These are phyloP conservation scores for Neurospora sp. DNA, from an alignment of 495 filamentous ascomycete genomes.

Conservation along the genomic window DNA sequence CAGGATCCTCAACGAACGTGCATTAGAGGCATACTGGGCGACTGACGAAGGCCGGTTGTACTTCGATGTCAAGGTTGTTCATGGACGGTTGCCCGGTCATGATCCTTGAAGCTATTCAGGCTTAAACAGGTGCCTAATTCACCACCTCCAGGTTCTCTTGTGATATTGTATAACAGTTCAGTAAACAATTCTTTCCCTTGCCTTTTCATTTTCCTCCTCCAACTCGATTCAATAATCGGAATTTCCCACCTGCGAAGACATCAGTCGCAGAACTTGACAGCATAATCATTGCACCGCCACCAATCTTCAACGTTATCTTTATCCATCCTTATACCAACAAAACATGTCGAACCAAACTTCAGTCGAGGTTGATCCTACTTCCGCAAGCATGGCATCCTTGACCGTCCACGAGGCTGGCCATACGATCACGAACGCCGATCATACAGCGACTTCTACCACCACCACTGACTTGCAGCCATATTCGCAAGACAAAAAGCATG, in stretches of 20 bases:
- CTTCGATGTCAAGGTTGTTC: background rate
- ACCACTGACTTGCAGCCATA: background rate
- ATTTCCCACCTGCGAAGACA: background rate
- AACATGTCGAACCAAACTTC: background rate
- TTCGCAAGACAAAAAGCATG: background rate
- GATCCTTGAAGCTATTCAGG: background rate
- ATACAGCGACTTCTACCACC: background rate
- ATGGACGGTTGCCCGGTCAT: background rate
- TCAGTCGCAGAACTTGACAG: background rate
- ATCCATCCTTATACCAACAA: background rate
- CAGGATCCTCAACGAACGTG: background rate
- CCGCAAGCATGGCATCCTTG: background rate
- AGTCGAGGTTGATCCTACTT: accelerated
- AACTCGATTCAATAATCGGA: background rate
- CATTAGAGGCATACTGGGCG: background rate
- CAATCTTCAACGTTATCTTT: background rate
- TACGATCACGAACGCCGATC: background rate
- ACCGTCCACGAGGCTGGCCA: background rate
- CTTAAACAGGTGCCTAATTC: background rate
- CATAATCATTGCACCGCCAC: background rate
- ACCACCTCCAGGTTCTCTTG: background rate
- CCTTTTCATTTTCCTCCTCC: background rate
- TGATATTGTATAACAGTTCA: background rate
- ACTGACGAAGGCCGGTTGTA: background rate
- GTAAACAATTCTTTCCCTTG: background rate